Base-by-base conservation (phyloP, 2,329 filamentous ascomycete genomes). In the Colletotrichum falcatum region DNA sequence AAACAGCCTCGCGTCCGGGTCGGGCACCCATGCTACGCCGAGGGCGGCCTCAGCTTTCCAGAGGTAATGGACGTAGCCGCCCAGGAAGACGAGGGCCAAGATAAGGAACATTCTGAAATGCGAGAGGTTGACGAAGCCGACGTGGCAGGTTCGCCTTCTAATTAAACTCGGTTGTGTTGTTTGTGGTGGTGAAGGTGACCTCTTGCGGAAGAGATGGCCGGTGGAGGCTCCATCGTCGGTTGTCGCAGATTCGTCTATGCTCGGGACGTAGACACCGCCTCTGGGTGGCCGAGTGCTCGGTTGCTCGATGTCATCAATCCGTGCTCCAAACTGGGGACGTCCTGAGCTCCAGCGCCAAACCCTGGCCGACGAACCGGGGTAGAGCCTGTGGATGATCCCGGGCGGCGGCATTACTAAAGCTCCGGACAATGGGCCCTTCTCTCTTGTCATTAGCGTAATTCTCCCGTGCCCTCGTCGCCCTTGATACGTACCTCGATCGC, bases 1-100 rank as follows among this genome's bases (percentile, higher is more conserved):
- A 75, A 89, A 89, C 23, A 80, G 79, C 33, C 78, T 77, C 42
- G 84, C 82, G 28, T 80, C 82, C 30, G 78, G 75, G 75, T 89
- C 86, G 0, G 87, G 87, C 6, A 79, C 76, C 87, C 87, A 89
- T 8, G 81, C 83, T 54, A 79, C 78, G 30, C 76, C 74, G 55
- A 87, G 78, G 18, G 80, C 79, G 6, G 81, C 80, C 74, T 89
- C 85, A 39, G 80, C 77, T 65, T 77, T 81, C 81, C 82, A 86
- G 49, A 84, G 71, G 74, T 84, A 84, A 69, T 82, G 75, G 71
- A 84, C 74, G 54, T 70, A 73, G 67, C 79, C 78, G 42, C 81
- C 81, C 18, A 80, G 71, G 23, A 85, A 59, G 60, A 84, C 74
- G 65, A 81, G 63, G 26, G 72, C 74, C 48, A 83, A 60, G 63